A percentile compares a stretch with the other conserved stretches of the same genome.
These are phyloP conservation scores for Malus asiatica DNA, from an alignment of 306 rosid species.

Conservation along the genomic window DNA sequence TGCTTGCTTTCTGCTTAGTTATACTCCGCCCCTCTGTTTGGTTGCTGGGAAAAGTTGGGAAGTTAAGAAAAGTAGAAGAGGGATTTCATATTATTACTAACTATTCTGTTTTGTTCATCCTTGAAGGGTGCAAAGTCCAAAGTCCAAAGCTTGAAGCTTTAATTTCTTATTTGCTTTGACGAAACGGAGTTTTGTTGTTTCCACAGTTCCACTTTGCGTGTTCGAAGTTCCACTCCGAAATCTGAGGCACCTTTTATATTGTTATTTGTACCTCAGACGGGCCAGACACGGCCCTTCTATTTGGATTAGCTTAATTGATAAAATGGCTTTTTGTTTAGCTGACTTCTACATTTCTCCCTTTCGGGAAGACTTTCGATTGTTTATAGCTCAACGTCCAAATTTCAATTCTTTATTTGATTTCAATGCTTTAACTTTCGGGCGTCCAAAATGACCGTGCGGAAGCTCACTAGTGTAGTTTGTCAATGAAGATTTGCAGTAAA, in stretches of 20 bases:
- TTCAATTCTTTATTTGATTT: neutral
- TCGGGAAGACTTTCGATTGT: neutral
- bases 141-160: neutral
- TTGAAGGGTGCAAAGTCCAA: neutral
- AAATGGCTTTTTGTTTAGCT: neutral
- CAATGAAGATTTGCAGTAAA: neutral
- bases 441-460: neutral
- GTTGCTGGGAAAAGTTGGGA: constrained; percentile 5
- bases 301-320: neutral
- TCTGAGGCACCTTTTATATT: neutral
- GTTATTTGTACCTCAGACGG: neutral
- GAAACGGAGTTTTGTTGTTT: neutral
- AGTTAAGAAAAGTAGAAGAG: neutral
- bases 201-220: neutral
- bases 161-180: neutral
- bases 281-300: neutral
- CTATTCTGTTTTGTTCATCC: neutral
- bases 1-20: neutral
- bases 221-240: neutral
- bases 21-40: neutral
- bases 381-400: neutral
- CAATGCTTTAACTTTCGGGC: neutral
- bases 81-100: neutral
- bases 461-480: neutral
- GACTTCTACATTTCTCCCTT: neutral